phyloP scores from a whole-genome alignment of 192 early-diverging fungal genomes.

The Linnemannia elongata region DNA sequence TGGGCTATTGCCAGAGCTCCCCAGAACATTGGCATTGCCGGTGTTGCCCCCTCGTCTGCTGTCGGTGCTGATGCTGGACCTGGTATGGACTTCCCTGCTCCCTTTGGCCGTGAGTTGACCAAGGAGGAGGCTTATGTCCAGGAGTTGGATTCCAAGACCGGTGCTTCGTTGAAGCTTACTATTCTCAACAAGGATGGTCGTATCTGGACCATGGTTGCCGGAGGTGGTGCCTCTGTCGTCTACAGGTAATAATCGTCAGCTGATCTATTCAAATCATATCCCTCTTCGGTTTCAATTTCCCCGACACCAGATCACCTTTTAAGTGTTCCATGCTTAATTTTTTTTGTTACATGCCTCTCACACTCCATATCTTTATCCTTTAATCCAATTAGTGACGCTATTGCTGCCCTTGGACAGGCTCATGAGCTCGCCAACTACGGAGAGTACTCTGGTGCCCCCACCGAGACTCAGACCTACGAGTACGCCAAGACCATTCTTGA shows the following conservation, averaged over 20 bases:
- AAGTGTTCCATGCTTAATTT: background rate
- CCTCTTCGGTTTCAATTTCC: background rate
- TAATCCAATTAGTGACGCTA: constrained; percentile 80
- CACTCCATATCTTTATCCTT: background rate
- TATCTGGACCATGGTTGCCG: constrained; percentile 99
- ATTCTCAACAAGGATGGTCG: constrained; percentile 94
- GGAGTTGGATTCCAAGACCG: constrained; percentile 97
- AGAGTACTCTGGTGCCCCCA: constrained; percentile 99
- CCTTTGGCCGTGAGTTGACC: constrained; percentile 95
- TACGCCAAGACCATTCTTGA: constrained; percentile 98
- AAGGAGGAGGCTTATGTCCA: constrained; percentile 97
- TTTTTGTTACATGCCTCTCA: background rate
- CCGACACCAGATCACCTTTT: background rate
- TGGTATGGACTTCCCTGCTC: constrained; percentile 95
- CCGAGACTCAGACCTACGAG: constrained; percentile 98
- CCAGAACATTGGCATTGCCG: constrained; percentile 57
- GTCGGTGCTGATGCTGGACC: constrained; percentile 77
- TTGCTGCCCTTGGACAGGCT: constrained; percentile 92
- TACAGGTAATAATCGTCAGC: constrained; percentile 62
- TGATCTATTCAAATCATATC: background rate
- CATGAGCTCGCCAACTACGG: constrained; percentile 98
- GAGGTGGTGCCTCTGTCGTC: constrained; percentile 97
- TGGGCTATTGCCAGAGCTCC: constrained; percentile 88
- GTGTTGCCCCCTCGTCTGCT: constrained; percentile 23
- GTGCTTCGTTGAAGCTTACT: constrained; percentile 96